A percentile compares a stretch with the other conserved stretches of the same genome.
Evolutionary conservation across 192 early-diverging fungal genomes (phyloP).

Genomic region (Backusella liffmaniae): DNA sequence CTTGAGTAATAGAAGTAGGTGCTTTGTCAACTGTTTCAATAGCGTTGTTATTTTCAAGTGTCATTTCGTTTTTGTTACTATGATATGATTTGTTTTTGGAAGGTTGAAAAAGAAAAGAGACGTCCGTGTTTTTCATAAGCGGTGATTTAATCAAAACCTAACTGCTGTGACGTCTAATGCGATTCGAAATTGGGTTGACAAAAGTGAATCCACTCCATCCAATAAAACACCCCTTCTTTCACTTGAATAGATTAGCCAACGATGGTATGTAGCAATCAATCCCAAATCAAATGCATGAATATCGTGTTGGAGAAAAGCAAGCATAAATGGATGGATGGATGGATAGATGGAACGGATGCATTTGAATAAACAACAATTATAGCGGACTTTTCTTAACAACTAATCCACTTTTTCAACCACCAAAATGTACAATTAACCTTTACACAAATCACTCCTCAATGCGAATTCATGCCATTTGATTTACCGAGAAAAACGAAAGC

Average conservation of each 20-base stretch:
- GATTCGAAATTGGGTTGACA: neutral
- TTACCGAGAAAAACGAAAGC: neutral
- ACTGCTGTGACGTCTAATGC: neutral
- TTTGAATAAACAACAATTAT: neutral
- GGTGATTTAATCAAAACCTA: neutral
- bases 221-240: conserved; percentile 9
- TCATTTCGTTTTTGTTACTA: neutral
- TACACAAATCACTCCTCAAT: neutral
- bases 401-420: neutral
- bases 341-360: neutral
- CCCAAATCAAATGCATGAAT: neutral
- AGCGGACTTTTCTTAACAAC: neutral
- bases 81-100: neutral
- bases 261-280: neutral
- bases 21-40: neutral
- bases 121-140: neutral
- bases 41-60: neutral
- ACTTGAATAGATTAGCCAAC: conserved; percentile 10
- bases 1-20: too few relatives aligned
- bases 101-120: neutral
- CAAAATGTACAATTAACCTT: too few relatives aligned
- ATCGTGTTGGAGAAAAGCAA: neutral
- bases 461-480: neutral
- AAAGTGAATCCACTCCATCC: neutral
- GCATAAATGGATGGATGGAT: neutral